Evolutionary conservation across 306 rosid species (phyloP).

Genomic region (Biancaea sappan): DNA sequence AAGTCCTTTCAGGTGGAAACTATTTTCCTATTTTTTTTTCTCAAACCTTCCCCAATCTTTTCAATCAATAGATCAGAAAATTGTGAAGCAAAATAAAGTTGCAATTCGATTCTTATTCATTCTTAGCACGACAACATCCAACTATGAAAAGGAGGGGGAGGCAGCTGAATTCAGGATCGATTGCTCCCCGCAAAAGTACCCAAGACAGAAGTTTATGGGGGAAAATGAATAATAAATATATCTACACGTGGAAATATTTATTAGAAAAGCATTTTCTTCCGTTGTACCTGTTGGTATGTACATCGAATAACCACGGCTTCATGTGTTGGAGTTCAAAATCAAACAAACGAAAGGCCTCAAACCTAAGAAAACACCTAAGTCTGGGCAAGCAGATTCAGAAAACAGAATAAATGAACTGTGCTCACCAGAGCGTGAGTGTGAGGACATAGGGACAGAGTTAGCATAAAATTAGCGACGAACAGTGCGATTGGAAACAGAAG

Average conservation of each 20-base stretch:
- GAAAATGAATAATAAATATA: not conserved
- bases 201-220: not conserved
- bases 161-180: conserved; percentile 17
- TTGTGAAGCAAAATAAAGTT: conserved; percentile 32
- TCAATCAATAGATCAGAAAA: conserved; percentile 42
- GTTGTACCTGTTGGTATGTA: not conserved
- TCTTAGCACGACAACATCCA: conserved; percentile 1
- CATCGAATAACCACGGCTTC: conserved; percentile 12
- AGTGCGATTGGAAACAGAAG: conserved; percentile 41
- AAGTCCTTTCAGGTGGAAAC: not conserved
- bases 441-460: not conserved
- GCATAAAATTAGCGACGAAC: not conserved
- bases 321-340: not conserved
- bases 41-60: not conserved
- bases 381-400: conserved; percentile 33
- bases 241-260: not conserved
- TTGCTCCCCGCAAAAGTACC: not conserved
- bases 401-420: conserved; percentile 14
- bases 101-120: conserved; percentile 8
- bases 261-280: conserved; percentile 12
- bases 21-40: not conserved
- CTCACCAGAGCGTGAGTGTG: not conserved
- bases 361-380: conserved; percentile 13
- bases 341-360: conserved; percentile 13
- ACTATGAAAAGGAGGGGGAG: not conserved